phyloP scores from a whole-genome alignment of 2,329 filamentous ascomycete genomes.

The Exophiala oligosperma region DNA sequence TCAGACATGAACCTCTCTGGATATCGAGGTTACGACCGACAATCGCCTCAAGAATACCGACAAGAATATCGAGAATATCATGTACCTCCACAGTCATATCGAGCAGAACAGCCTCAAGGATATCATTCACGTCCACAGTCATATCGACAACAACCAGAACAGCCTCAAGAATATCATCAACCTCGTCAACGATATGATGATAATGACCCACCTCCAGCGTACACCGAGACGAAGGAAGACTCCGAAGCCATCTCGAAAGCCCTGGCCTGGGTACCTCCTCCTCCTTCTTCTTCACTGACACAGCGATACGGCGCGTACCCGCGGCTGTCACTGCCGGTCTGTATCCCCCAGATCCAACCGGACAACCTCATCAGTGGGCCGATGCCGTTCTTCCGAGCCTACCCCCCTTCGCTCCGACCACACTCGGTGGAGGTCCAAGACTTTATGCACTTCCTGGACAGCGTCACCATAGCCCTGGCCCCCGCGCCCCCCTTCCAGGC shows the following conservation, averaged over 20 bases:
- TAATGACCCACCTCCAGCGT: background rate
- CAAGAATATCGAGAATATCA: too few relatives aligned
- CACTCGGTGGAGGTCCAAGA: slow-evolving; percentile 13
- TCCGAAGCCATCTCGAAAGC: background rate
- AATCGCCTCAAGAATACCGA: too few relatives aligned
- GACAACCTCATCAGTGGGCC: background rate
- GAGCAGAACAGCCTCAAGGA: too few relatives aligned
- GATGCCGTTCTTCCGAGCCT: slow-evolving; percentile 18
- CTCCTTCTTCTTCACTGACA: background rate
- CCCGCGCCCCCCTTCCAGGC: slow-evolving; percentile 15
- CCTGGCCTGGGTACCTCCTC: background rate
- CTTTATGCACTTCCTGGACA: slow-evolving; percentile 24
- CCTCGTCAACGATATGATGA: background rate
- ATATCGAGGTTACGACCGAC: too few relatives aligned
- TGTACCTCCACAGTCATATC: too few relatives aligned
- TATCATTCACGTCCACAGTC: too few relatives aligned
- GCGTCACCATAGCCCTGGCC: slow-evolving; percentile 12
- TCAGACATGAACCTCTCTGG: too few relatives aligned
- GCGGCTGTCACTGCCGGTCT: slow-evolving; percentile 9
- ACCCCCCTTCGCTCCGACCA: slow-evolving; percentile 7
- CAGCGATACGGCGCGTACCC: background rate
- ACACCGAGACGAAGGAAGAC: background rate
- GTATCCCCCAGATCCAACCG: slow-evolving; percentile 18
- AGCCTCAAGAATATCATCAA: too few relatives aligned
- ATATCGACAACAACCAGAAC: too few relatives aligned